Evolutionary conservation across 1,139 yeast genomes (phyloP).

Genomic region (Martiniozyma asiatica): DNA sequence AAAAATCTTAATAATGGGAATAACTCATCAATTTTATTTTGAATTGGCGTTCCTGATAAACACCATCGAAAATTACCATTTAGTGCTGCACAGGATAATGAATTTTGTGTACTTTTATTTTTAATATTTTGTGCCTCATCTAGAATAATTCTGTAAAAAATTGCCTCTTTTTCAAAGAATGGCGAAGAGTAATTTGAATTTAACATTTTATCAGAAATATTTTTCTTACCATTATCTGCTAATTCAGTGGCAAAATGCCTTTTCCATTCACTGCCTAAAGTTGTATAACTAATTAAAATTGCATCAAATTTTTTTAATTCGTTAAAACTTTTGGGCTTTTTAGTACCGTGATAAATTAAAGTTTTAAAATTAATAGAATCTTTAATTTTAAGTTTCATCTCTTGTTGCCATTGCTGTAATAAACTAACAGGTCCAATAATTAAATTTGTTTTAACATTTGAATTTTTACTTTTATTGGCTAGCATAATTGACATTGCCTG

Average conservation of each 20-base stretch:
- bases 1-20: slow-evolving; percentile 68
- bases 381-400: slow-evolving; percentile 50
- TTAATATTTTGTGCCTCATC: slow-evolving; percentile 92
- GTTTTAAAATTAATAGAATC: slow-evolving; percentile 33
- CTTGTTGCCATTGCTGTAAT: slow-evolving; percentile 75
- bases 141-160: slow-evolving; percentile 56
- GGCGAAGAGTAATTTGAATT: slow-evolving; percentile 45
- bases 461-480: slow-evolving; percentile 32
- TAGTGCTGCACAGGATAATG: slow-evolving; percentile 54
- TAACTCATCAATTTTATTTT: slow-evolving; percentile 71
- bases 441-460: slow-evolving; percentile 42
- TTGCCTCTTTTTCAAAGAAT: slow-evolving; percentile 43
- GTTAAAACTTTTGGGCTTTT: slow-evolving; percentile 30
- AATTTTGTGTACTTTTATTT: slow-evolving; percentile 54
- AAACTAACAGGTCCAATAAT: slow-evolving; percentile 81
- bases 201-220: slow-evolving; percentile 23
- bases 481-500: slow-evolving; percentile 66
- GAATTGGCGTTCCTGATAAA: slow-evolving; percentile 91
- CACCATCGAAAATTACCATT: slow-evolving; percentile 57
- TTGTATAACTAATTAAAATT: slow-evolving; percentile 67
- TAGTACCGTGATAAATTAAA: slow-evolving; percentile 49
- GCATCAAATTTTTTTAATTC: slow-evolving; percentile 52
- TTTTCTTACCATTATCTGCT: slow-evolving; percentile 19
- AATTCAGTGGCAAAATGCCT: slow-evolving; percentile 38
- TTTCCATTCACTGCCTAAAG: slow-evolving; percentile 58